A percentile compares a stretch with the other conserved stretches of the same genome.
Evolutionary conservation across 495 filamentous ascomycete species (phyloP).

Genomic region (Penicillium psychrofluorescens): DNA sequence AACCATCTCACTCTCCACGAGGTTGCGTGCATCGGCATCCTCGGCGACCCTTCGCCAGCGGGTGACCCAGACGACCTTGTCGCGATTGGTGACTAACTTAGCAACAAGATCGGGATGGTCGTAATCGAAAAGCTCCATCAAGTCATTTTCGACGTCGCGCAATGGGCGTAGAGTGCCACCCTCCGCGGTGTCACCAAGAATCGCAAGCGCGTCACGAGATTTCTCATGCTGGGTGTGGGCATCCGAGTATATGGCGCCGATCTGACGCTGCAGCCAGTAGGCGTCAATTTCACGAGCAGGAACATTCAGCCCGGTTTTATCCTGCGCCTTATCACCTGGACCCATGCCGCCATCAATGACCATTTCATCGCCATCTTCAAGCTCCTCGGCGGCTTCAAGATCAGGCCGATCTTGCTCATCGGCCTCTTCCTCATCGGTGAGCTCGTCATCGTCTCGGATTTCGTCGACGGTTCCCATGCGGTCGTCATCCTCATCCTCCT

Average conservation of each 20-base stretch:
- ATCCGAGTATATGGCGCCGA: constrained; percentile 80
- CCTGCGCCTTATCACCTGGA: constrained; percentile 35
- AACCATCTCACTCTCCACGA: constrained; percentile 83
- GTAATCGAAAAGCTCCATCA: constrained; percentile 97
- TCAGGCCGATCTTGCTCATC: constrained; percentile 42
- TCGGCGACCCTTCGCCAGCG: constrained; percentile 77
- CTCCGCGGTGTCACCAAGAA: constrained; percentile 67
- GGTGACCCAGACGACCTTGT: constrained; percentile 94
- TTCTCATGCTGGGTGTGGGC: constrained; percentile 88
- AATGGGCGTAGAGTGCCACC: constrained; percentile 75
- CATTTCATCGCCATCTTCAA: constrained; percentile 59
- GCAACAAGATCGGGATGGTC: constrained; percentile 91
- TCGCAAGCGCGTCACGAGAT: constrained; percentile 69
- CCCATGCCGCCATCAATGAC: constrained; percentile 61
- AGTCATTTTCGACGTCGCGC: constrained; percentile 92
- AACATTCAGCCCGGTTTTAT: constrained; percentile 51
- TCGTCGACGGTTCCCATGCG: constrained; percentile 66
- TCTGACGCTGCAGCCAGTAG: constrained; percentile 92
- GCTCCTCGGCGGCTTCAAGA: constrained; percentile 41
- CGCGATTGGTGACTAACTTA: constrained; percentile 83
- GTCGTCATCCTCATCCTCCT: constrained; percentile 87
- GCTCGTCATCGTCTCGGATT: constrained; percentile 66
- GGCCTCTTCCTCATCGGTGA: constrained; percentile 64
- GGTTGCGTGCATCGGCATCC: constrained; percentile 65
- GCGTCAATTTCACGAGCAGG: constrained; percentile 87